Evolutionary conservation across 2,329 filamentous ascomycete species (phyloP).

Genomic region (Anthostomella pinea): DNA sequence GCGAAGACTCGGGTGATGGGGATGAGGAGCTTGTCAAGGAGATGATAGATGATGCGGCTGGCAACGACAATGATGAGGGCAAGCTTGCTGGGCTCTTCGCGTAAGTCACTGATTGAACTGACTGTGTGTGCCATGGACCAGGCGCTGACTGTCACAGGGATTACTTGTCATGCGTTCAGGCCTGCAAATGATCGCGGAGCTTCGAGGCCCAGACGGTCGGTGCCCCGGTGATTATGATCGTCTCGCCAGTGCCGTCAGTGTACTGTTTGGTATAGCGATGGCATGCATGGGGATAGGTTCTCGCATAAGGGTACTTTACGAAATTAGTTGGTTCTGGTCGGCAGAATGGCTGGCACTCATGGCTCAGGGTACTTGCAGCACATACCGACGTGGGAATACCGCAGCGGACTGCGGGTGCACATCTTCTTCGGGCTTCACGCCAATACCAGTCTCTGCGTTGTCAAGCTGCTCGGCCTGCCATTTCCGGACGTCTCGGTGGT

Average conservation of each 20-base stretch:
- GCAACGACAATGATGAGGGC: slow-evolving; percentile 74
- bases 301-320: slow-evolving; percentile 1
- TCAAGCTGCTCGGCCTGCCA: too few relatives aligned
- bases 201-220: slow-evolving; percentile 41
- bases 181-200: slow-evolving; percentile 39
- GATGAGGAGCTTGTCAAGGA: slow-evolving; percentile 69
- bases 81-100: slow-evolving; percentile 84
- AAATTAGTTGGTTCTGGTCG: slow-evolving; percentile 1
- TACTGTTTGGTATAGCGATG: slow-evolving; percentile 4
- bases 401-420: too few relatives aligned
- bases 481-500: too few relatives aligned
- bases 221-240: slow-evolving; percentile 42
- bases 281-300: slow-evolving; percentile 1
- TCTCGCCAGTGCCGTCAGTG: slow-evolving; percentile 32
- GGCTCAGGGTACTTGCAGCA: too few relatives aligned
- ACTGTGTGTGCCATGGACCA: too few relatives aligned
- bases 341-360: too few relatives aligned
- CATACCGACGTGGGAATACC: too few relatives aligned
- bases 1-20: slow-evolving; percentile 76
- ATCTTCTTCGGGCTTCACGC: too few relatives aligned
- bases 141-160: slow-evolving; percentile 51
- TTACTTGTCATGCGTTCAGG: slow-evolving; percentile 41
- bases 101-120: slow-evolving; percentile 52
- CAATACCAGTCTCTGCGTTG: too few relatives aligned
- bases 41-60: slow-evolving; percentile 85